Conservation (phyloP, 305 asterid genomes). For the Fraxinus floribunda region DNA sequence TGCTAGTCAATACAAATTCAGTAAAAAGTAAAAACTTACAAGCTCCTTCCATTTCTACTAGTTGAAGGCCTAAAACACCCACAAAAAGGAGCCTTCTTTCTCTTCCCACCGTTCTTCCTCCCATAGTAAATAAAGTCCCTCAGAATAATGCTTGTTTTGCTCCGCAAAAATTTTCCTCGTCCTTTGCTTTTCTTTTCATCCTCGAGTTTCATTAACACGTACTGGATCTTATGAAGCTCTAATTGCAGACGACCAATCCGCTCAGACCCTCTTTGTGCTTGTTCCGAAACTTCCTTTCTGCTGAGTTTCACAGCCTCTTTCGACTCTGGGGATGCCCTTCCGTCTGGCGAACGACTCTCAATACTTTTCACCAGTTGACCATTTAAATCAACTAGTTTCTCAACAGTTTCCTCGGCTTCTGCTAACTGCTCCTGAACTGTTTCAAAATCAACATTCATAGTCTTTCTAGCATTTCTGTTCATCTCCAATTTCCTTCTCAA, state of each 20-base stretch:
- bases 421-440: slow-evolving; percentile 78
- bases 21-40: background rate
- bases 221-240: slow-evolving; percentile 86
- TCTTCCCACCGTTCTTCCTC: slow-evolving; percentile 49
- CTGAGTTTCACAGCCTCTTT: slow-evolving; percentile 49
- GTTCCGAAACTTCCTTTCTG: slow-evolving; percentile 63
- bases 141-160: slow-evolving; percentile 57
- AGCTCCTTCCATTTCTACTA: slow-evolving; percentile 35
- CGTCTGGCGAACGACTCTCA: slow-evolving; percentile 51
- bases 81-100: slow-evolving; percentile 68
- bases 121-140: slow-evolving; percentile 72
- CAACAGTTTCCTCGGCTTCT: slow-evolving; percentile 80
- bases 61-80: slow-evolving; percentile 72
- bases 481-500: slow-evolving; percentile 57
- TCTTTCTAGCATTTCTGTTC: slow-evolving; percentile 46
- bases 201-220: slow-evolving; percentile 66
- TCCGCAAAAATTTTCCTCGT: slow-evolving; percentile 47
- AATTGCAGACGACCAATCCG: slow-evolving; percentile 76
- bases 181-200: slow-evolving; percentile 68
- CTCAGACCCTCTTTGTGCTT: slow-evolving; percentile 82
- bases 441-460: slow-evolving; percentile 59
- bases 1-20: slow-evolving; percentile 8
- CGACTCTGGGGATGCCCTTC: slow-evolving; percentile 44
- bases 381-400: slow-evolving; percentile 62
- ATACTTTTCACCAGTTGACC: slow-evolving; percentile 49